Evolutionary conservation across 2,329 filamentous ascomycete genomes (phyloP), one percentile per base, ranked within the genome.

Genomic region (Fusarium sp.): DNA sequence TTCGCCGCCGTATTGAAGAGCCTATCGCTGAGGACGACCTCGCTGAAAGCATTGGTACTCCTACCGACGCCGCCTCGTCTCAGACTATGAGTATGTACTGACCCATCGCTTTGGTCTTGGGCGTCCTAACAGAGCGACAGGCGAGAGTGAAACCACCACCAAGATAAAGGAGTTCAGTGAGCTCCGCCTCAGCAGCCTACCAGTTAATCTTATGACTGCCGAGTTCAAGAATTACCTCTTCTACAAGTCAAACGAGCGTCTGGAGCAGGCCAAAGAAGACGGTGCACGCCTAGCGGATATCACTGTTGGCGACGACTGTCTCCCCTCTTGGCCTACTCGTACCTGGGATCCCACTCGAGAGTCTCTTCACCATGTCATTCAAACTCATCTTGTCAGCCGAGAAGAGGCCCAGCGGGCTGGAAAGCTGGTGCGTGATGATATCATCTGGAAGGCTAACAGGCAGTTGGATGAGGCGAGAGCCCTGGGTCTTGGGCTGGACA

Each of bases 251-350:
- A 73, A 71, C 17, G n/a, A 21, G 0, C 68, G 67, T 13, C 59
- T 76, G 0, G 49, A 65, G 2, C 31, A 57, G 15, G 74, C 74
- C 2, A 55, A 49, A 9, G 13, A 15, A 1, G 49, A 56, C 0
- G 64, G 65, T 4, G 19, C 65, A 2, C 3, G 9, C 1, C 44
- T 75, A 1, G 25, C 36, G 1, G 59, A 69, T 0, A 49, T 76
- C 6, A 46, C 31, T 23, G 65, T 75, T 4, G 72, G 65, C 3
- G 47, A 65, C 0, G 69, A 76, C 23, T 74, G 74, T 6, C 59
- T 75, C 3, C 71, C 71, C 0, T 54, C 62, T 3, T 76, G 74
- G 74, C 21, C 54, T 1, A 52, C 45, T 7, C 47, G 53, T 13
- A 45, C 41, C 1, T 75, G 70, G 71, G 69, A 73, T 31, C 59